Conservation (phyloP, 176 grass and related monocot genomes). For the Phragmites australis region DNA sequence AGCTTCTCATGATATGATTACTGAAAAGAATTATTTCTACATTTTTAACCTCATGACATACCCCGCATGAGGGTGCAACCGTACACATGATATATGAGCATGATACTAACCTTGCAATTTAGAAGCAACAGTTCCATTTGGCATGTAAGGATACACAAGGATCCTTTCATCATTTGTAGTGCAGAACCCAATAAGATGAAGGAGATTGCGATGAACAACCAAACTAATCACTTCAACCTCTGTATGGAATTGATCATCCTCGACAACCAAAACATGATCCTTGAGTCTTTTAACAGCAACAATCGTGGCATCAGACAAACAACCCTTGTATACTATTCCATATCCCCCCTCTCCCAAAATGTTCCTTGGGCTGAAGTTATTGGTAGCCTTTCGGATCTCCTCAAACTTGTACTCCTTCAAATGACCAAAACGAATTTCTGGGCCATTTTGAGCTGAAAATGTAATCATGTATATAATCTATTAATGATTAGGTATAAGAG, state of each 20-base stretch:
- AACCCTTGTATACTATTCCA: slow-evolving; percentile 76
- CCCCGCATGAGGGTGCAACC: not conserved
- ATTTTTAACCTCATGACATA: not conserved
- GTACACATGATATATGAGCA: not conserved
- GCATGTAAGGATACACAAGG: slow-evolving; percentile 85
- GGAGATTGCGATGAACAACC: slow-evolving; percentile 77
- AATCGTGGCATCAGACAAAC: slow-evolving; percentile 48
- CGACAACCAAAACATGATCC: slow-evolving; percentile 41
- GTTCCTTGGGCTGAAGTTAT: slow-evolving; percentile 65
- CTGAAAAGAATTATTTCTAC: not conserved
- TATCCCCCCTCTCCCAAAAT: slow-evolving; percentile 85
- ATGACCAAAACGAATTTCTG: slow-evolving; percentile 60
- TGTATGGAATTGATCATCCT: slow-evolving; percentile 67
- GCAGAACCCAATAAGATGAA: slow-evolving; percentile 69
- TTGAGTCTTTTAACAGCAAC: slow-evolving; percentile 78
- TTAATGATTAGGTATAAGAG: slow-evolving; percentile 17
- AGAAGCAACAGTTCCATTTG: slow-evolving; percentile 84
- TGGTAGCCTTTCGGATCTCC: slow-evolving; percentile 69
- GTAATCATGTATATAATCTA: not conserved
- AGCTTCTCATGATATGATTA: not conserved
- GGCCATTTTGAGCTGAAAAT: slow-evolving; percentile 49
- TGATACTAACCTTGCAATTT: slow-evolving; percentile 71
- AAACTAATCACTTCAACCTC: slow-evolving; percentile 91
- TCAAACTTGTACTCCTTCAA: slow-evolving; percentile 63
- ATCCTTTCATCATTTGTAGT: slow-evolving; percentile 62